These are phyloP conservation scores for Cryptococcus maquisensis DNA, from an alignment of 1,284 basidiomycete genomes.

Conservation along the genomic window DNA sequence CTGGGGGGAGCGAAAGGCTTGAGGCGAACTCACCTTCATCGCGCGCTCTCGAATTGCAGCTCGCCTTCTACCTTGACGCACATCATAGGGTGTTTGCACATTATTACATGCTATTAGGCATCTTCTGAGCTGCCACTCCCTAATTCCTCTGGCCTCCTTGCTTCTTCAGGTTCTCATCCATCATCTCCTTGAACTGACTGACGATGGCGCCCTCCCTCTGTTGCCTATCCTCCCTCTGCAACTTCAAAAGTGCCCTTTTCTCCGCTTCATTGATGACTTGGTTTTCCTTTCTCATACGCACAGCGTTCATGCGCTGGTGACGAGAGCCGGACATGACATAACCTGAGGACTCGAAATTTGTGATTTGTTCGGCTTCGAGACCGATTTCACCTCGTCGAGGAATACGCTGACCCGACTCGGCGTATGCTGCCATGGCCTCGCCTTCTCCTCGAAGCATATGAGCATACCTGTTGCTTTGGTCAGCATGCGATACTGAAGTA, in stretches of 20 bases:
- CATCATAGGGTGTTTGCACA: too few relatives aligned
- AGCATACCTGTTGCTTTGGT: constrained; percentile 55
- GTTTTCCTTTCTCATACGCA: constrained; percentile 94
- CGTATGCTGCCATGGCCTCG: constrained; percentile 92
- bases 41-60: too few relatives aligned
- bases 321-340: constrained; percentile 97
- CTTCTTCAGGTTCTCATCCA: constrained; percentile 60
- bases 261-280: constrained; percentile 98
- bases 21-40: too few relatives aligned
- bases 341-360: constrained; percentile 78
- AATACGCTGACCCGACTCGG: constrained; percentile 85
- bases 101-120: neutral
- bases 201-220: constrained; percentile 68
- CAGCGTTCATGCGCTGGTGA: constrained; percentile 93
- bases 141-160: constrained; percentile 5
- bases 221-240: constrained; percentile 88
- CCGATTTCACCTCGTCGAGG: constrained; percentile 98
- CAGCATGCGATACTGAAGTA: neutral
- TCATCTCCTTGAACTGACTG: constrained; percentile 67
- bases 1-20: too few relatives aligned
- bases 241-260: constrained; percentile 85
- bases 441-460: constrained; percentile 90
- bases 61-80: too few relatives aligned
- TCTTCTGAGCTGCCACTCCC: neutral
- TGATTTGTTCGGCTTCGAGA: constrained; percentile 79